Conservation (phyloP, 129 eudicot species). For the Glebionis coronaria region DNA sequence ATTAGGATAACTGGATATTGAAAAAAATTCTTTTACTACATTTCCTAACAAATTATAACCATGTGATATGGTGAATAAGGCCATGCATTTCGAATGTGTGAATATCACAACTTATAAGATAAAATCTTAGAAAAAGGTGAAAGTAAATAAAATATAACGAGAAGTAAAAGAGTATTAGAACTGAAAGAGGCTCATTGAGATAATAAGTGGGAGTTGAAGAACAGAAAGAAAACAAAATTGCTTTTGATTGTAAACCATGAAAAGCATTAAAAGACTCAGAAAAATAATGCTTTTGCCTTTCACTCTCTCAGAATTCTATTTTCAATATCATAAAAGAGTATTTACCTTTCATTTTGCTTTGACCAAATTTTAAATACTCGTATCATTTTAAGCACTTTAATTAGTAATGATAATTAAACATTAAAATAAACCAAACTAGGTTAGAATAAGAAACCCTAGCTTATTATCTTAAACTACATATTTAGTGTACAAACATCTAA, state of each 20-base stretch:
- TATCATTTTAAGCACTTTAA: not conserved
- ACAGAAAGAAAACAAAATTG: slow-evolving; percentile 19
- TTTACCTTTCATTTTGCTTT: slow-evolving; percentile 15
- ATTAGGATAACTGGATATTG: no score
- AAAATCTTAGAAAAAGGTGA: no score
- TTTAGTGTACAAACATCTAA: no score
- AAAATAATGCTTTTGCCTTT: slow-evolving; percentile 1
- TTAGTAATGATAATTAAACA: not conserved
- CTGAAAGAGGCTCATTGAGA: not conserved
- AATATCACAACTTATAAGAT: no score
- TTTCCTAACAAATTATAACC: no score
- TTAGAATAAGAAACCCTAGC: slow-evolving; percentile 2
- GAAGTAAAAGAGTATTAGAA: not conserved
- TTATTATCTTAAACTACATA: no score
- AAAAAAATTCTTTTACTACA: no score
- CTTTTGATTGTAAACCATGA: slow-evolving; percentile 16
- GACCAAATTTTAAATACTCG: not conserved
- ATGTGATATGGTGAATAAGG: no score
- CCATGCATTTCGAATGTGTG: no score
- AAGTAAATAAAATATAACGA: not conserved
- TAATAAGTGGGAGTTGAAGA: not conserved
- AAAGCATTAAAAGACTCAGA: slow-evolving; percentile 5
- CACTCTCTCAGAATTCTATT: not conserved
- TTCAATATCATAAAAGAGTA: not conserved
- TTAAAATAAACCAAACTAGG: slow-evolving; percentile 3